These are phyloP conservation scores for Wickerhamiella bombiphila DNA, from an alignment of 805 yeast species.

Conservation along the genomic window DNA sequence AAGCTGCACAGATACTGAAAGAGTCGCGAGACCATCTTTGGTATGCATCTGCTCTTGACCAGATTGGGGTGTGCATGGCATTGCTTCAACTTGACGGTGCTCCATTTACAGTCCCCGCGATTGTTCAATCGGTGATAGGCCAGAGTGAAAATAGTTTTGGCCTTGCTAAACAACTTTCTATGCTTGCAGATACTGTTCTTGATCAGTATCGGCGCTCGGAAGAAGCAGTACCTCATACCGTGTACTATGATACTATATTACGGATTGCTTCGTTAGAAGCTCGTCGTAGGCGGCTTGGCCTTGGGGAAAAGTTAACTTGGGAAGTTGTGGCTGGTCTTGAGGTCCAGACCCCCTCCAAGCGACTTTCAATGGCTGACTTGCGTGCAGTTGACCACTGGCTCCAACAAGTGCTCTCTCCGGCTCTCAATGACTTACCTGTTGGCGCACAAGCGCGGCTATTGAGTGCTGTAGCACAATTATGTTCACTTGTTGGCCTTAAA, in stretches of 20 bases:
- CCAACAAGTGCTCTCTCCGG: conserved; percentile 32
- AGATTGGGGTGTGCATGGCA: conserved; percentile 51
- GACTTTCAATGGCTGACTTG: conserved; percentile 15
- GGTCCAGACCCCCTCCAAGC: conserved; percentile 10
- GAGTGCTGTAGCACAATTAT: conserved; percentile 50
- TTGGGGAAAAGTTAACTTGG: conserved; percentile 31
- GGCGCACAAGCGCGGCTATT: conserved; percentile 48
- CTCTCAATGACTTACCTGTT: conserved; percentile 32
- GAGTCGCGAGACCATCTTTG: conserved; percentile 64
- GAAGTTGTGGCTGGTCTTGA: conserved; percentile 23
- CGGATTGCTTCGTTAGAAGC: conserved; percentile 42
- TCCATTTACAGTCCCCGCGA: conserved; percentile 2
- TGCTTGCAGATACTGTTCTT: conserved; percentile 22
- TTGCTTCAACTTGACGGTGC: conserved; percentile 38
- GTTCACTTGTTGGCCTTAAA: conserved; percentile 40
- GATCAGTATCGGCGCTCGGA: conserved; percentile 24
- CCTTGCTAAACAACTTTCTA: conserved; percentile 13
- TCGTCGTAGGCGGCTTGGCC: conserved; percentile 24
- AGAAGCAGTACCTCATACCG: conserved; percentile 71
- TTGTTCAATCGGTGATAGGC: conserved; percentile 10
- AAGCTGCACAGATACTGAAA: conserved; percentile 46
- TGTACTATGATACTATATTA: conserved; percentile 56
- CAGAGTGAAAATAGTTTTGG: conserved; percentile 10
- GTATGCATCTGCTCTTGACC: conserved; percentile 81
- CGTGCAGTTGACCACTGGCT: conserved; percentile 36